Evolutionary conservation across 768 basidiomycete species (phyloP), one percentile per base, ranked within the genome.

Genomic region (Zangia roseola): DNA sequence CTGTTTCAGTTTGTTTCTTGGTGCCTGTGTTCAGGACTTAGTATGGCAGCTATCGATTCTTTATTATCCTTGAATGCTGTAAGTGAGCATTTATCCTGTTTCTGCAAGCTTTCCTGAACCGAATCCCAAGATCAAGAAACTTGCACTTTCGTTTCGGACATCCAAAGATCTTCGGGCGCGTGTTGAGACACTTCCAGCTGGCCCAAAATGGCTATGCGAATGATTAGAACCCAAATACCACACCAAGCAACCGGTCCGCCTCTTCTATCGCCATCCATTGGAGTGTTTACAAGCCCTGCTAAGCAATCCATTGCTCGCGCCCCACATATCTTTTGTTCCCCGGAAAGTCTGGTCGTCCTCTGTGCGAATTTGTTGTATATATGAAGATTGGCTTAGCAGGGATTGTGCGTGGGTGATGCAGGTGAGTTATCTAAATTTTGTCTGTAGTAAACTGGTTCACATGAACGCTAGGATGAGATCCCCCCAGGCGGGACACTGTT

Each of bases 361-460:
- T 6, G 53, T 55, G 13, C 21, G 45, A 2, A 20, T 47, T 7
- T 45, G 52, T 25, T 37, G 48, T 5, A 31, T 60, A 12, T 67
- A 57, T 30, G 44, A 44, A 4, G 31, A 45, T 13, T 50, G 49
- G 43, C 13, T 45, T 37, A 50, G 43, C 21, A 24, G 37, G 0
- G 55, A 64, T 9, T 20, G 16, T 13, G 50, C 65, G 31, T 68
- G 69, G 65, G 28, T 48, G 2, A 54, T 62, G 8, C 65, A 68
- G 60, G 62, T 60, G 21, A 8, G 31, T 25, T 35, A 19, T 34
- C 10, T 21, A n/a, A 33, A 25, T n/a, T 62, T 69, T 2, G 54
- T n/a, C n/a, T n/a, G n/a, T n/a, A n/a, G 17, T 9, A 68, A 1
- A 71, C 74, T 45, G 69, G 69, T 50, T 72, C n/a, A n/a, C n/a